phyloP scores from a whole-genome alignment of 768 basidiomycete genomes.

The Ramaria rubella region DNA sequence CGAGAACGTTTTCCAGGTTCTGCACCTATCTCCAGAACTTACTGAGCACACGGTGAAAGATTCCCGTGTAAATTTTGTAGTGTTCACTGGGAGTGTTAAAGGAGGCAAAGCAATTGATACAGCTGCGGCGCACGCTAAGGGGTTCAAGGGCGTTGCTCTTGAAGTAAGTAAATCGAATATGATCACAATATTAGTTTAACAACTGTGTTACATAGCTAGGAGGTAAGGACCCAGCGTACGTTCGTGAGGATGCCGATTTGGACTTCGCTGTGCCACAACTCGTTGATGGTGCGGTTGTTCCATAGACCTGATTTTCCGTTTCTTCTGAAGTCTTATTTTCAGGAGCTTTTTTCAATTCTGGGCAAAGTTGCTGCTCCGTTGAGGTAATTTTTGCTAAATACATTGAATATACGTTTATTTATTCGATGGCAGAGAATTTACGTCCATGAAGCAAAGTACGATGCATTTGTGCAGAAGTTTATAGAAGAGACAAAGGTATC shows the following conservation, averaged over 20 bases:
- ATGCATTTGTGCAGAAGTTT: conserved; percentile 67
- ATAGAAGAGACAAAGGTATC: conserved; percentile 66
- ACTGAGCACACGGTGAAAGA: conserved; percentile 58
- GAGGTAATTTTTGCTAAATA: conserved; percentile 48
- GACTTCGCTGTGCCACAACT: conserved; percentile 78
- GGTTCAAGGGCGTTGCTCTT: conserved; percentile 83
- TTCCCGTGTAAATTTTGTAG: conserved; percentile 67
- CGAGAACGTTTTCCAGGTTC: conserved; percentile 59
- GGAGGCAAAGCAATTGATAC: conserved; percentile 71
- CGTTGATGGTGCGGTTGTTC: conserved; percentile 64
- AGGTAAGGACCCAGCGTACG: conserved; percentile 97
- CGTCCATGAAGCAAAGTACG: conserved; percentile 80
- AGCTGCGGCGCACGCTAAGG: conserved; percentile 54
- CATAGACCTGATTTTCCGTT: background rate
- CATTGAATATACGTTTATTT: background rate
- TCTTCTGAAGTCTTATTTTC: background rate
- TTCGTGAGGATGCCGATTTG: conserved; percentile 78
- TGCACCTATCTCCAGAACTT: conserved; percentile 64
- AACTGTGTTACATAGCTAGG: conserved; percentile 80
- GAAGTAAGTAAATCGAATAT: conserved; percentile 47
- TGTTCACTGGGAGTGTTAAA: conserved; percentile 84
- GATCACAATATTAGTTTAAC: too few species aligned
- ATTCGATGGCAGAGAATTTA: conserved; percentile 66
- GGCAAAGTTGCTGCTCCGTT: conserved; percentile 92
- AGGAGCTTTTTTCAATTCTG: conserved; percentile 96